Percentiles rank a stretch among this genome's conserved stretches.
phyloP scores from a whole-genome alignment of 306 rosid genomes.

The Citrullus amarus region DNA sequence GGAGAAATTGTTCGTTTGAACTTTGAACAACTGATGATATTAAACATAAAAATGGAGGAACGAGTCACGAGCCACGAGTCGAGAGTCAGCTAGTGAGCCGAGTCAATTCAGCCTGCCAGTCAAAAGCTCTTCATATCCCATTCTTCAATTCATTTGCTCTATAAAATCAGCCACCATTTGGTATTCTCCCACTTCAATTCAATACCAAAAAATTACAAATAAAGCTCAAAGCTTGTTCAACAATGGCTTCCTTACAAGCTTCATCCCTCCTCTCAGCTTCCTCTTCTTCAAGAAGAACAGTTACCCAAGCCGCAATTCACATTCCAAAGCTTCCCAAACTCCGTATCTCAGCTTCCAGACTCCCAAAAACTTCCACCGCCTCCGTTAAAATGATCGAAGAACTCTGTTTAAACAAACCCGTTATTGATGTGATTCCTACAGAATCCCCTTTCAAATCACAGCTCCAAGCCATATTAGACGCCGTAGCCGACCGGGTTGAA shows the following conservation, averaged over 20 bases:
- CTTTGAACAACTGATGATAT: too few relatives aligned
- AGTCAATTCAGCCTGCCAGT: background rate
- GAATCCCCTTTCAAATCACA: background rate
- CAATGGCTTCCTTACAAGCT: conserved; percentile 42
- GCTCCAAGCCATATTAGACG: conserved; percentile 43
- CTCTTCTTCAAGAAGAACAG: conserved; percentile 10
- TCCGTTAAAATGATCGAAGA: conserved; percentile 26
- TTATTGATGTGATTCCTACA: background rate
- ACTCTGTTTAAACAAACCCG: conserved; percentile 4
- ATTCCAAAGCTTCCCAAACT: conserved; percentile 32
- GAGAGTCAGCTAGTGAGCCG: background rate
- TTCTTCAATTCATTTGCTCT: conserved; percentile 4
- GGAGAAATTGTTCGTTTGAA: too few relatives aligned
- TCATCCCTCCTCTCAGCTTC: conserved; percentile 21
- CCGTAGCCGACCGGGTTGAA: conserved; percentile 46
- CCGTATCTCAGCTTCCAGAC: background rate
- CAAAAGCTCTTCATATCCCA: conserved; percentile 9
- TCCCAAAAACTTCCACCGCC: background rate
- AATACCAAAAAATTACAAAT: background rate
- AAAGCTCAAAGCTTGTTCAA: background rate
- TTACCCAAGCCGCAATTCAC: conserved; percentile 31
- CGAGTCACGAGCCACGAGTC: background rate
- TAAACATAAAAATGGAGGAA: background rate
- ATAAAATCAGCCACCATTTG: background rate
- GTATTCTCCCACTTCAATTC: background rate